A percentile compares a stretch with the other conserved stretches of the same genome.
These are phyloP conservation scores for Myrmaecium sp. DNA, from an alignment of 2,329 filamentous ascomycete species.

Conservation along the genomic window DNA sequence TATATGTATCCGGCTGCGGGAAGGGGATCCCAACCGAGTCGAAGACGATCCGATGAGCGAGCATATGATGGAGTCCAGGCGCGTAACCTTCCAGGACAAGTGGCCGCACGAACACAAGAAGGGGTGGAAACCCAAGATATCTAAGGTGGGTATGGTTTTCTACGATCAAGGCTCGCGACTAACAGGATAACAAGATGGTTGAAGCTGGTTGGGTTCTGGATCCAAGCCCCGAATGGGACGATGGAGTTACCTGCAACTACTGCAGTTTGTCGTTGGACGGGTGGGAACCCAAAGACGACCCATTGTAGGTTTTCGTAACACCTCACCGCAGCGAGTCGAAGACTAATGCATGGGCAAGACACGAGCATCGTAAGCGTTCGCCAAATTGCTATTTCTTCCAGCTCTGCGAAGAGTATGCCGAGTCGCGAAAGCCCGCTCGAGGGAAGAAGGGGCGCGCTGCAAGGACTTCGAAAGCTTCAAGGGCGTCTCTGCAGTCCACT, in stretches of 20 bases:
- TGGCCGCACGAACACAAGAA: slow-evolving; percentile 87
- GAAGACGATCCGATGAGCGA: slow-evolving; percentile 59
- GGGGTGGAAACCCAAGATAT: slow-evolving; percentile 76
- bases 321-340: background rate
- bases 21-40: slow-evolving; percentile 44
- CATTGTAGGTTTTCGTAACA: slow-evolving; percentile 51
- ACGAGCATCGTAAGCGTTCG: slow-evolving; percentile 70
- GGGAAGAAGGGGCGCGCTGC: slow-evolving; percentile 8
- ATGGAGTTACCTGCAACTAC: slow-evolving; percentile 82
- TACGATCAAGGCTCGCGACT: background rate
- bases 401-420: slow-evolving; percentile 39
- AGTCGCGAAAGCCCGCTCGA: slow-evolving; percentile 36
- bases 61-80: slow-evolving; percentile 58
- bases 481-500: slow-evolving; percentile 37
- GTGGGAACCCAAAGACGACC: slow-evolving; percentile 88
- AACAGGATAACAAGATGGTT: slow-evolving; percentile 47
- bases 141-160: slow-evolving; percentile 44
- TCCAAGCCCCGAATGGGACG: slow-evolving; percentile 64
- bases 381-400: slow-evolving; percentile 71
- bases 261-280: slow-evolving; percentile 80
- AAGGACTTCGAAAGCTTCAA: slow-evolving; percentile 49
- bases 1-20: slow-evolving; percentile 35
- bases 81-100: slow-evolving; percentile 61
- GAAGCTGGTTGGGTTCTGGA: slow-evolving; percentile 92
- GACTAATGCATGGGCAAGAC: slow-evolving; percentile 39